Conservation (phyloP, 2,329 filamentous ascomycete genomes). For the Aspergillus arachidicola region DNA sequence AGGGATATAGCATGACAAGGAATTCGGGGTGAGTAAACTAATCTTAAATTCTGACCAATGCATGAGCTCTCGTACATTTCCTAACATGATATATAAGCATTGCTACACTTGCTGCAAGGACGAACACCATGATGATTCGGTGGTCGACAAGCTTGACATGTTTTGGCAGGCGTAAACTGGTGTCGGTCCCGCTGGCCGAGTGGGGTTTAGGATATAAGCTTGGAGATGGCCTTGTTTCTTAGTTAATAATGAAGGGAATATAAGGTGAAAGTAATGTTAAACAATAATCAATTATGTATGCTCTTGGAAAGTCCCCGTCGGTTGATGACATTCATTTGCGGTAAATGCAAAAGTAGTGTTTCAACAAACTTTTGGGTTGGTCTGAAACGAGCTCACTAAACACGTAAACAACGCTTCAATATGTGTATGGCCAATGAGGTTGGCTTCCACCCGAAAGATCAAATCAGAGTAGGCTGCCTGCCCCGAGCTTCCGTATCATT, state of each 20-base stretch:
- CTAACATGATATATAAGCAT: neutral
- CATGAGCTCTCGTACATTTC: neutral
- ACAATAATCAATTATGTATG: no score
- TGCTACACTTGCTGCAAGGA: neutral
- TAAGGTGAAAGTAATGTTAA: no score
- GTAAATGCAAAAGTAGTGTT: no score
- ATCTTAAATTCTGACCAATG: neutral
- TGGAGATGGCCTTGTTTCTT: neutral
- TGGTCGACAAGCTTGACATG: neutral
- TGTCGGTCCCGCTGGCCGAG: neutral
- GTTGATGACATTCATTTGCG: no score
- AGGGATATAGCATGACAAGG: neutral
- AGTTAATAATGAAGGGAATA: neutral
- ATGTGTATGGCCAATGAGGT: no score
- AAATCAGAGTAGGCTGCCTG: neutral
- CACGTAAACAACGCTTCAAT: no score
- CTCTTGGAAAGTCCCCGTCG: no score
- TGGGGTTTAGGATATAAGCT: neutral
- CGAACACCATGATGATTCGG: neutral
- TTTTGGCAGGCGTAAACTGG: neutral
- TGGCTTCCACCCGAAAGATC: neutral
- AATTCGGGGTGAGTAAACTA: neutral
- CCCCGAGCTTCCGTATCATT: constrained; percentile 20
- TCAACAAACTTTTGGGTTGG: no score
- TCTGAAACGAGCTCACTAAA: no score